phyloP scores from a whole-genome alignment of 192 early-diverging fungal genomes.

The Coemansia sp. region DNA sequence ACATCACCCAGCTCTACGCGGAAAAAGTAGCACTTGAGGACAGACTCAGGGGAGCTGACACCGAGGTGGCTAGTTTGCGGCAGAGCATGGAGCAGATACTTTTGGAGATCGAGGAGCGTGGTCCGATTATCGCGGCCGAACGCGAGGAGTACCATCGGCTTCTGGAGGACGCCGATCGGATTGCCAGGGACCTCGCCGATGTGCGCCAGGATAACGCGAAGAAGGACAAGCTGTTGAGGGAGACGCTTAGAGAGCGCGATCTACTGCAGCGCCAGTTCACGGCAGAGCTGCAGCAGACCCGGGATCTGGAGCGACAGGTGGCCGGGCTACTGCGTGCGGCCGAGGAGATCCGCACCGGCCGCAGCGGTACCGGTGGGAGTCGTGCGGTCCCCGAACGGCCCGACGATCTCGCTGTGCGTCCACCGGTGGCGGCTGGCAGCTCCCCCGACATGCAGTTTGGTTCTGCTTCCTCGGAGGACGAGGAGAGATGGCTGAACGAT shows the following conservation, averaged over 20 bases:
- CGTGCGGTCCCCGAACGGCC: slow-evolving; percentile 40
- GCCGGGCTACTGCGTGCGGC: slow-evolving; percentile 56
- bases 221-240: slow-evolving; percentile 28
- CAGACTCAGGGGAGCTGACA: slow-evolving; percentile 48
- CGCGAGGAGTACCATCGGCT: slow-evolving; percentile 58
- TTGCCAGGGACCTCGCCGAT: slow-evolving; percentile 54
- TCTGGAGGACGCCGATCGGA: slow-evolving; percentile 54
- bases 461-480: slow-evolving; percentile 8
- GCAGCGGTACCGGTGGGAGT: slow-evolving; percentile 4
- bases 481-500: slow-evolving; percentile 40
- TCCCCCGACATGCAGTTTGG: neutral
- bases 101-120: slow-evolving; percentile 60
- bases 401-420: slow-evolving; percentile 1
- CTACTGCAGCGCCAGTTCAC: slow-evolving; percentile 49
- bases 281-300: slow-evolving; percentile 57
- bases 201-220: slow-evolving; percentile 37
- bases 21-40: slow-evolving; percentile 60
- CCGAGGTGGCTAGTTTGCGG: slow-evolving; percentile 55
- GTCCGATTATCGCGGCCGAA: slow-evolving; percentile 61
- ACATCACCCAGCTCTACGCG: slow-evolving; percentile 65
- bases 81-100: slow-evolving; percentile 62
- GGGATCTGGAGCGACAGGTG: slow-evolving; percentile 60
- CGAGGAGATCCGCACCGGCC: slow-evolving; percentile 56
- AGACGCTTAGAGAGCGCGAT: slow-evolving; percentile 43
- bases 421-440: slow-evolving; percentile 6